These are phyloP conservation scores for Aspergillus phoenicis DNA, from an alignment of 2,329 filamentous ascomycete genomes.

Conservation along the genomic window DNA sequence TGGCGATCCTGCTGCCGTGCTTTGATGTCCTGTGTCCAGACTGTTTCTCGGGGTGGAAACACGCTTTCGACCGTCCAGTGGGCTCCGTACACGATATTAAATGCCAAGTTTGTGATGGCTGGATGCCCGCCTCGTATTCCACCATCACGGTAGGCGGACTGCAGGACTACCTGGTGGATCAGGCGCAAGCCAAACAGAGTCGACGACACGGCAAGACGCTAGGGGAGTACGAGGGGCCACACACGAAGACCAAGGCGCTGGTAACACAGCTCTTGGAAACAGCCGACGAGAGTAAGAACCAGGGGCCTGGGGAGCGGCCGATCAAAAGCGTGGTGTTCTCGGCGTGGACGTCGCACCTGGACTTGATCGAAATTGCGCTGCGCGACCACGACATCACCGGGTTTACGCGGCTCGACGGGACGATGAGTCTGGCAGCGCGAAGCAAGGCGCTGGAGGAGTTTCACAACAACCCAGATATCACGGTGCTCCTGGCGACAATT, in stretches of 20 bases:
- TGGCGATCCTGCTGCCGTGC: conserved; percentile 77
- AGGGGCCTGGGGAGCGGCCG: conserved; percentile 60
- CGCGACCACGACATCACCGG: conserved; percentile 56
- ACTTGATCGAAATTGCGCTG: conserved; percentile 84
- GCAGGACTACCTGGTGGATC: conserved; percentile 54
- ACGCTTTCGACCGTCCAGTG: conserved; percentile 52
- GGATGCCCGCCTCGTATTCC: conserved; percentile 66
- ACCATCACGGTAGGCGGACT: conserved; percentile 65
- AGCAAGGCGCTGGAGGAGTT: conserved; percentile 76
- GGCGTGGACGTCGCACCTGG: conserved; percentile 92
- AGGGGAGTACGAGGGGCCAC: conserved; percentile 76
- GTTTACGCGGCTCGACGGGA: conserved; percentile 84
- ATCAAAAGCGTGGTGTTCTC: conserved; percentile 95
- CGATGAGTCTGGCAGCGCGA: conserved; percentile 76
- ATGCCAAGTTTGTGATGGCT: conserved; percentile 70
- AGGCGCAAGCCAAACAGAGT: conserved; percentile 58
- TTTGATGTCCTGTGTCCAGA: conserved; percentile 79
- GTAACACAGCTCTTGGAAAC: conserved; percentile 71
- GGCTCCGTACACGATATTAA: conserved; percentile 46
- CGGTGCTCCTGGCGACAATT: conserved; percentile 88
- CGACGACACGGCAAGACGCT: conserved; percentile 61
- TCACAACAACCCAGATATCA: conserved; percentile 68
- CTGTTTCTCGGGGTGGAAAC: conserved; percentile 67
- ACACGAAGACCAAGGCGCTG: conserved; percentile 87
- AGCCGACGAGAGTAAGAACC: conserved; percentile 56